phyloP scores from a whole-genome alignment of 805 yeast genomes.

The Yarrowia deformans region DNA sequence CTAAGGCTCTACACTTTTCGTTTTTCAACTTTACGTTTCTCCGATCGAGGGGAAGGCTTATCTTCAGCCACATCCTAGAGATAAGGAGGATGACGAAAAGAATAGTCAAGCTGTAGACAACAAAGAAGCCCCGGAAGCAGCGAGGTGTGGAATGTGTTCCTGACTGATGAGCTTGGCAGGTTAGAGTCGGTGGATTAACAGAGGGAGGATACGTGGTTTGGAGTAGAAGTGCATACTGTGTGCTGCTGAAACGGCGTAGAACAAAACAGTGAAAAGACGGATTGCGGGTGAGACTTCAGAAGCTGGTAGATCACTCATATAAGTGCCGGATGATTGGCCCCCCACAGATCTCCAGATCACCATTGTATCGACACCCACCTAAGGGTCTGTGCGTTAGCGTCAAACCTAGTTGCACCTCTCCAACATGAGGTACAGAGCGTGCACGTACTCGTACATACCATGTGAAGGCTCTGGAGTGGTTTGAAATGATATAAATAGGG shows the following conservation, averaged over 20 bases:
- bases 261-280: neutral
- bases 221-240: too few species aligned
- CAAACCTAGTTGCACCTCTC: neutral
- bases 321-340: neutral
- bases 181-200: neutral
- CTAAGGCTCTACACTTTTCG: neutral
- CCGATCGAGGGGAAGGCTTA: constrained; percentile 11
- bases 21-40: neutral
- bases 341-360: constrained; percentile 31
- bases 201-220: too few species aligned
- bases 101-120: neutral
- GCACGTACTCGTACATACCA: neutral
- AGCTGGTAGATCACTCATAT: neutral
- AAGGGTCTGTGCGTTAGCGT: constrained; percentile 8
- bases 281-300: neutral
- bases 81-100: constrained; percentile 25
- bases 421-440: constrained; percentile 6
- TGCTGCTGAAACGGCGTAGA: neutral
- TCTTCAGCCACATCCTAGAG: constrained; percentile 20
- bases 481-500: constrained; percentile 10
- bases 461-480: neutral
- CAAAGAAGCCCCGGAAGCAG: constrained; percentile 16
- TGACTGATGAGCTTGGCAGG: constrained; percentile 21
- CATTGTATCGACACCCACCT: constrained; percentile 11
- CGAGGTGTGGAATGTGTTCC: constrained; percentile 9